Conservation (phyloP, 2,329 filamentous ascomycete genomes). For the Colletotrichum caudatum region DNA sequence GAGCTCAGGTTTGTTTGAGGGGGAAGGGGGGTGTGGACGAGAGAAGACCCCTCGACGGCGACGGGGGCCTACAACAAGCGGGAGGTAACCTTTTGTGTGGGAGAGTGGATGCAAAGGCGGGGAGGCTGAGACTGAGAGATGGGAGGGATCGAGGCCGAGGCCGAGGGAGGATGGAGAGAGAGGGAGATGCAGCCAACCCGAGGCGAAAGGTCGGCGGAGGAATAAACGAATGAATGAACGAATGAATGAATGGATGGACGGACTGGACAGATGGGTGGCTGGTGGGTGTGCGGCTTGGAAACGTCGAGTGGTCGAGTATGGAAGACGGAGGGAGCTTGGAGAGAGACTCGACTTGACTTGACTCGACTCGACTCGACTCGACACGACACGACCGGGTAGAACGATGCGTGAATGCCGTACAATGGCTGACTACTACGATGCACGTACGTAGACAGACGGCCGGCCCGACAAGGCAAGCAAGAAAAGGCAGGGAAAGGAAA, state of each 20-base stretch:
- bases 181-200: neutral
- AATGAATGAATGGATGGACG: neutral
- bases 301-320: neutral
- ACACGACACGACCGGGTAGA: neutral
- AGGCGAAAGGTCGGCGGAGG: constrained; percentile 7
- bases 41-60: neutral
- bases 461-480: neutral
- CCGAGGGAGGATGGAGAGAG: neutral
- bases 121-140: constrained; percentile 14
- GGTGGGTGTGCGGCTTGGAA: constrained; percentile 14
- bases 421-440: neutral
- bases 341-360: neutral
- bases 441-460: too few relatives aligned
- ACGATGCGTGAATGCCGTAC: neutral
- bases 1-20: constrained; percentile 24
- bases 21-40: neutral
- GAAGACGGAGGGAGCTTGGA: neutral
- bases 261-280: neutral
- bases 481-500: too few relatives aligned
- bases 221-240: neutral
- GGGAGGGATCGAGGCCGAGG: neutral
- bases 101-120: constrained; percentile 13
- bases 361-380: neutral
- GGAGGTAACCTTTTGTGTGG: neutral
- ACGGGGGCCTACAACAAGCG: neutral